phyloP scores from a whole-genome alignment of 192 early-diverging fungal species.

The Globomyces pollinis-pini region DNA sequence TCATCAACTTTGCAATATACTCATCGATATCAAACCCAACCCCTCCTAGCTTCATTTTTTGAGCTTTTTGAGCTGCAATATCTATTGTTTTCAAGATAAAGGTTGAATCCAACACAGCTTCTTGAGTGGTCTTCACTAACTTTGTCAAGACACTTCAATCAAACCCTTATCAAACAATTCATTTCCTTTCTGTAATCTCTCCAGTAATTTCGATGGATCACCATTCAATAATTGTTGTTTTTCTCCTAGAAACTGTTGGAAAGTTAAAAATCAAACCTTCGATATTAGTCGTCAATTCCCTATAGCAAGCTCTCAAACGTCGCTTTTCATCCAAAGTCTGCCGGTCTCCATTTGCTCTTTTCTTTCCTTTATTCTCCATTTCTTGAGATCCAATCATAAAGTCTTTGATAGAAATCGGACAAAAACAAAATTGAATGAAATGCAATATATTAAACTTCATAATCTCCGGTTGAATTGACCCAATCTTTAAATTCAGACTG shows the following conservation, averaged over 20 bases:
- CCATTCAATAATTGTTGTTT: background rate
- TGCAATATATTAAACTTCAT: no score
- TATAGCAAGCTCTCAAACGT: conserved; percentile 12
- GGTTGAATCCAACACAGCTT: conserved; percentile 84
- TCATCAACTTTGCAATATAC: conserved; percentile 55
- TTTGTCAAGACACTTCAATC: background rate
- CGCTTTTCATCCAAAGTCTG: conserved; percentile 12
- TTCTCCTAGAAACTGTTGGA: background rate
- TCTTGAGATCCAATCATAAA: no score
- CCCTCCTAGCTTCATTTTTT: conserved; percentile 66
- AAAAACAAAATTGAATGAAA: no score
- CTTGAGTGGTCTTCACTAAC: conserved; percentile 68
- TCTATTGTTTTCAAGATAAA: conserved; percentile 69
- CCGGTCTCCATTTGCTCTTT: background rate
- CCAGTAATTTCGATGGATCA: conserved; percentile 3
- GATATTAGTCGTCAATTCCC: conserved; percentile 13
- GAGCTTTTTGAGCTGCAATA: conserved; percentile 66
- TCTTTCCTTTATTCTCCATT: background rate
- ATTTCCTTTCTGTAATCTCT: conserved; percentile 9
- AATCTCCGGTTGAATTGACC: no score
- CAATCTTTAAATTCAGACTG: background rate
- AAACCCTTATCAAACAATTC: conserved; percentile 18
- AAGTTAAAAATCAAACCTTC: conserved; percentile 12
- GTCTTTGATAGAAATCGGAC: no score
- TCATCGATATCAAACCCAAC: conserved; percentile 71